A percentile compares a stretch with the other conserved stretches of the same genome.
phyloP scores from a whole-genome alignment of 352 stramenopile species.

The Phytophthora meadii region DNA sequence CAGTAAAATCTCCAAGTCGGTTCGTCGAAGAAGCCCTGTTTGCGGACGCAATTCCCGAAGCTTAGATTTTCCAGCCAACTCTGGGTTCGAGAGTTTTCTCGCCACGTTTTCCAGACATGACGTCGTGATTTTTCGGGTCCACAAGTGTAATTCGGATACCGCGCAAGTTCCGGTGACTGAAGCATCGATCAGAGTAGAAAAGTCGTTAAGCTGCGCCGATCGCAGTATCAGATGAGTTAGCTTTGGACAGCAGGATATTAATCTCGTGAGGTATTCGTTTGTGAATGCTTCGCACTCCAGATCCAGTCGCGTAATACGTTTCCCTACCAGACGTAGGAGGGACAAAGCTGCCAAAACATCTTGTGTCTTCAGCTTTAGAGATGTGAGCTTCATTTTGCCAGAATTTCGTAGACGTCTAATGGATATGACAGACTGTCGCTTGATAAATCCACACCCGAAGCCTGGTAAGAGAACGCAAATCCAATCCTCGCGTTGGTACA shows the following conservation, averaged over 20 bases:
- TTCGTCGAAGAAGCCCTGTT: slow-evolving; percentile 10
- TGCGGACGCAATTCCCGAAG: slow-evolving; percentile 24
- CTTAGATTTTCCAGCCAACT: slow-evolving; percentile 1
- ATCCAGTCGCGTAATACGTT: slow-evolving; percentile 12
- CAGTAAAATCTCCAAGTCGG: slow-evolving; percentile 23
- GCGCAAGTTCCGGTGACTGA: slow-evolving; percentile 13
- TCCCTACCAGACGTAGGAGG: slow-evolving; percentile 20
- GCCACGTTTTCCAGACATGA: slow-evolving; percentile 21
- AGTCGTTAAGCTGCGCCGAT: slow-evolving; percentile 21
- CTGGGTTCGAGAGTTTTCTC: slow-evolving; percentile 12
- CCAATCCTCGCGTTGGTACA: slow-evolving; percentile 18
- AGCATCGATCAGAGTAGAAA: slow-evolving; percentile 23
- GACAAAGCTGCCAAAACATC: slow-evolving; percentile 20
- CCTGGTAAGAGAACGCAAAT: slow-evolving; percentile 30
- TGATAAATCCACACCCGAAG: slow-evolving; percentile 29
- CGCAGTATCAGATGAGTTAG: slow-evolving; percentile 21
- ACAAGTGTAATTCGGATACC: slow-evolving; percentile 20
- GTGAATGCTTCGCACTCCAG: slow-evolving; percentile 29
- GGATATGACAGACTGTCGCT: slow-evolving; percentile 15
- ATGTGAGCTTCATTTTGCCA: background rate
- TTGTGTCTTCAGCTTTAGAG: slow-evolving; percentile 22
- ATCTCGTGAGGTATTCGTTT: slow-evolving; percentile 9
- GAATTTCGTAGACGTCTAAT: background rate
- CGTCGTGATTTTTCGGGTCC: slow-evolving; percentile 15
- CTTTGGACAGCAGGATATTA: slow-evolving; percentile 26